Base-by-base conservation (phyloP, 2,329 filamentous ascomycete species). In the Cordyceps javanica region DNA sequence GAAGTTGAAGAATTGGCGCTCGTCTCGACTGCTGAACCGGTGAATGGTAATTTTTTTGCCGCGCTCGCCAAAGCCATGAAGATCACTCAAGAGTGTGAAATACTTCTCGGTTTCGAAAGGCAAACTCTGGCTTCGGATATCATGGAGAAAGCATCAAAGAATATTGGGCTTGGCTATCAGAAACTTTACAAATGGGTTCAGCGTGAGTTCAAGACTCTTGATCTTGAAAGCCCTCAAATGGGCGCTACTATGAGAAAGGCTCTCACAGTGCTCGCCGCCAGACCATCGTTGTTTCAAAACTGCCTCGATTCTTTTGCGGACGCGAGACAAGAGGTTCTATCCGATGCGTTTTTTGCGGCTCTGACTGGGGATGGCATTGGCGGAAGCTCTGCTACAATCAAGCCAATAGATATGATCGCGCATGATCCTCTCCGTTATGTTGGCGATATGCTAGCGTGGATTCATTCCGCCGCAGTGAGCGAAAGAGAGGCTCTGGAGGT, bases 361-460 rank as follows among this genome's bases (percentile, higher is more conserved):
- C 75, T 99, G 52, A 97, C 91, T 0, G 93, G 93, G 38, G 81
- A 77, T 2, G 76, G 80, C 13, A 75, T 82, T 6, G 80, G 78
- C 11, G 81, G 83, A 0, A 77, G 78, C 26, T 78, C 81, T 45
- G 82, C 89, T 61, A 74, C 76, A 25, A 81, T 81, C 2, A 97
- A 97, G 68, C 93, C 94, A 0, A 99, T 99, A 62, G 93, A 99
- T 68, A 83, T 97, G 65, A 88, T 87, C 11, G 93, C 94, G 1
- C 93, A 97, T 69, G 94, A 99, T 67, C 87, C 91, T 1, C 75
- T 97, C 26, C 85, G 94, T 21, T 97, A 97, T 70, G 86, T 95
- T 3, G 91, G 94, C 55, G 94, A 99, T 68, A 99, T 99, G 92
- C 81, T 99, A 14, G 94, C 94, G 5, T 99, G 94, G 94, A 86